Evolutionary conservation across 176 grass and related monocot genomes (phyloP), one percentile per base, ranked within the genome.

Genomic region (Aegilops bicornis): DNA sequence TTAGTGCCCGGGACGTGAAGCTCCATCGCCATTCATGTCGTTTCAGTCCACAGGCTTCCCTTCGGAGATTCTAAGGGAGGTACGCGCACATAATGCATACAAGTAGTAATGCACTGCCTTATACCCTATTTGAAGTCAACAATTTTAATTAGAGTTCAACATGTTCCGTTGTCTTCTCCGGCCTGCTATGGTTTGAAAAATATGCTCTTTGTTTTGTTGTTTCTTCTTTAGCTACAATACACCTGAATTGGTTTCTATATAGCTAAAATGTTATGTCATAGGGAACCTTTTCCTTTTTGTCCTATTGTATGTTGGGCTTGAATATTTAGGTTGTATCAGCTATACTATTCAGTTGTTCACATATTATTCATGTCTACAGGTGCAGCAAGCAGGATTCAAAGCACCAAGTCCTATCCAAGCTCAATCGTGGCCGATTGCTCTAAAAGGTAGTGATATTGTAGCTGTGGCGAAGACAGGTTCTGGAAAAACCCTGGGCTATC

Each of bases 401-500:
- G 67, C 73, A 52, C 96, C 96, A 17, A 94, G 93, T 56, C 86
- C 96, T 83, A 98, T 98, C 29, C 96, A 98, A 80, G 96, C 96
- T 71, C 96, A 98, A 16, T 95, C 96, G 54, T 98, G 96, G 96
- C 96, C 96, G 63, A 94, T 95, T 87, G 92, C 93, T 87, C 71
- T 98, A 33, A 88, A 90, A 43, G 83, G 90, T 25, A 75, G 87
- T 73, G 96, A 98, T 79, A 91, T 98, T 85, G 92, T 98, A 35
- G 96, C 96, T 32, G 84, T 98, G 59, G 96, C 93, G 2, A 98
- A 98, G 69, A 98, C 96, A 27, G 96, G 96, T 73, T 98, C 96
- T 74, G 93, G 96, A 45, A 98, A 98, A 92, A 98, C 96, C 37
- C 87, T 98, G 42, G 96, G 93, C 54, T 98, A 93, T 91, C 96